Percentiles rank a stretch among this genome's conserved stretches.
Evolutionary conservation across 352 stramenopile species (phyloP).

Genomic region (Poterioochromonas sp.): DNA sequence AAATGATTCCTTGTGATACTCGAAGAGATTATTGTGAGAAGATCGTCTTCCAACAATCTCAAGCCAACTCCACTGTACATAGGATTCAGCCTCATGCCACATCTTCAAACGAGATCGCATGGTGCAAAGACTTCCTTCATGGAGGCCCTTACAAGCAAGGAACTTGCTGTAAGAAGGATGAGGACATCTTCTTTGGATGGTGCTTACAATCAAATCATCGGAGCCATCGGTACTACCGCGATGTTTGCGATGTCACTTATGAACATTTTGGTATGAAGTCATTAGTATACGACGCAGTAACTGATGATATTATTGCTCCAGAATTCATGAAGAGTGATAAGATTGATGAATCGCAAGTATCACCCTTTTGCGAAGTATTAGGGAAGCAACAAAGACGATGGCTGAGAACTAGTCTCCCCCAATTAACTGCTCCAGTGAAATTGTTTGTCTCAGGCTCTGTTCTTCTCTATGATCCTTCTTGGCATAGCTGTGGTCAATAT

Average conservation of each 20-base stretch:
- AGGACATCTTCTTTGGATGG: constrained; percentile 32
- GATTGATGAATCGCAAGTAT: constrained; percentile 36
- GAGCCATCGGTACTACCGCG: neutral
- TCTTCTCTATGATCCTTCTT: constrained; percentile 34
- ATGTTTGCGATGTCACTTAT: neutral
- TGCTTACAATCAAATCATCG: neutral
- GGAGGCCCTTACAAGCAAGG: constrained; percentile 38
- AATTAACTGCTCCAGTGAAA: constrained; percentile 38
- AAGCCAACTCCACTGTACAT: neutral
- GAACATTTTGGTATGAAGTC: neutral
- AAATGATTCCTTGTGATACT: constrained; percentile 43
- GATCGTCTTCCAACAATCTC: neutral
- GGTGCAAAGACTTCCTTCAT: constrained; percentile 38
- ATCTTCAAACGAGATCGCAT: neutral
- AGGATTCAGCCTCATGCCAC: too few relatives aligned
- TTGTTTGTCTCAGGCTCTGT: constrained; percentile 44
- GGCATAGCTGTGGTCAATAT: neutral
- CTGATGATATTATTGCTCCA: constrained; percentile 27
- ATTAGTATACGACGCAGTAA: constrained; percentile 3
- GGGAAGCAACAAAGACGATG: constrained; percentile 43
- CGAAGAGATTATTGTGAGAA: constrained; percentile 38
- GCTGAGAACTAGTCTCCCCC: constrained; percentile 38
- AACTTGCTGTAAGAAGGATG: constrained; percentile 43
- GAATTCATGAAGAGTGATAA: constrained; percentile 39
- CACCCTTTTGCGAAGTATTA: constrained; percentile 47